These are phyloP conservation scores for Tolypocladium pustulatum DNA, from an alignment of 2,329 filamentous ascomycete species.

Conservation along the genomic window DNA sequence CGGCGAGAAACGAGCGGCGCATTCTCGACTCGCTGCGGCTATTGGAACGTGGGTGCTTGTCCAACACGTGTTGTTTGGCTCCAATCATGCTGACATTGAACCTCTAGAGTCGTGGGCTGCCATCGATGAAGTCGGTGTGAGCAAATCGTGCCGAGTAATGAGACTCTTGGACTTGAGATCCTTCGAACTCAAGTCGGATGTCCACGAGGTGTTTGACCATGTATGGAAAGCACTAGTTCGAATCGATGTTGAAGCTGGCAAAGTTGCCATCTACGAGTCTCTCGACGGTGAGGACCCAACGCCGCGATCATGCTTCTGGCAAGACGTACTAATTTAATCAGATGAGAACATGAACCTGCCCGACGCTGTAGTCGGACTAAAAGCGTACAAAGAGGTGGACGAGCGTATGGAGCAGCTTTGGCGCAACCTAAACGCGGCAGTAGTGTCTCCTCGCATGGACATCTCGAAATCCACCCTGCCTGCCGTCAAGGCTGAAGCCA, in stretches of 20 bases:
- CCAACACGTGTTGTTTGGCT: neutral
- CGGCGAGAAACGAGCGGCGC: conserved; percentile 39
- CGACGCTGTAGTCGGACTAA: conserved; percentile 45
- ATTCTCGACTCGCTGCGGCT: conserved; percentile 46
- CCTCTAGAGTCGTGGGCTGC: conserved; percentile 48
- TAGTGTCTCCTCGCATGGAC: conserved; percentile 51
- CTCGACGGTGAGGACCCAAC: conserved; percentile 33
- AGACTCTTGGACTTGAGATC: conserved; percentile 55
- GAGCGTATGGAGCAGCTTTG: conserved; percentile 50
- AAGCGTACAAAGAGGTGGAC: conserved; percentile 51
- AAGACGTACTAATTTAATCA: conserved; percentile 13
- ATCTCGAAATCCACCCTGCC: conserved; percentile 21
- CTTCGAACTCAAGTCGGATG: conserved; percentile 53
- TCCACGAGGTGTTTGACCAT: conserved; percentile 55
- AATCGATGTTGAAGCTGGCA: conserved; percentile 44
- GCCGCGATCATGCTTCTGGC: too few relatives aligned
- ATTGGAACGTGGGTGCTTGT: conserved; percentile 39
- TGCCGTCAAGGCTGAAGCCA: conserved; percentile 29
- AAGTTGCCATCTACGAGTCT: conserved; percentile 44
- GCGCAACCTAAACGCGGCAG: conserved; percentile 49
- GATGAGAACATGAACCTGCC: conserved; percentile 41
- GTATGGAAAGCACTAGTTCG: conserved; percentile 63
- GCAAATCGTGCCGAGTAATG: conserved; percentile 51
- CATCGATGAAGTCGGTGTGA: conserved; percentile 48
- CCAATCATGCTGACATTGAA: conserved; percentile 3